Evolutionary conservation across 1,139 yeast species (phyloP).

Genomic region (Lodderomyces pseudojiufengensis): DNA sequence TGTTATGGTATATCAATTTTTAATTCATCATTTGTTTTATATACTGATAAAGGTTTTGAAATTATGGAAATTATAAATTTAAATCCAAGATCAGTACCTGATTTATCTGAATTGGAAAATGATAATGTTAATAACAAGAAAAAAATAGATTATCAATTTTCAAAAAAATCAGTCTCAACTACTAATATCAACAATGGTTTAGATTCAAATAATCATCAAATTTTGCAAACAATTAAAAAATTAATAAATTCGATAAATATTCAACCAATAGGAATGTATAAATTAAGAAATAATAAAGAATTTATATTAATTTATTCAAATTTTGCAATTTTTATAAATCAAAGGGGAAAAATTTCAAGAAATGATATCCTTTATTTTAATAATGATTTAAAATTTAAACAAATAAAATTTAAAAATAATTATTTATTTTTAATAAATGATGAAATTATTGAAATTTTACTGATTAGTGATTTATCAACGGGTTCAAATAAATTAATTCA

Average conservation of each 20-base stretch:
- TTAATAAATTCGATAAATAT: conserved; percentile 32
- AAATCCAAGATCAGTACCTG: conserved; percentile 54
- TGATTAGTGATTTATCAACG: conserved; percentile 49
- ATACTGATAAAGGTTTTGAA: conserved; percentile 67
- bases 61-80: conserved; percentile 59
- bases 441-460: conserved; percentile 69
- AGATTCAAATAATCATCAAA: conserved; percentile 15
- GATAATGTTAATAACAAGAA: conserved; percentile 14
- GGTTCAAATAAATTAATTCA: conserved; percentile 59
- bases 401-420: conserved; percentile 55
- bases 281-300: conserved; percentile 49
- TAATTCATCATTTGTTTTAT: conserved; percentile 61
- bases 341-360: conserved; percentile 60
- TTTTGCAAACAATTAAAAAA: conserved; percentile 33
- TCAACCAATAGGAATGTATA: conserved; percentile 62
- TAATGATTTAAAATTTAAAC: conserved; percentile 61
- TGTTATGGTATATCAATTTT: conserved; percentile 56
- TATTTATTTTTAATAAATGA: conserved; percentile 61
- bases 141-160: conserved; percentile 22
- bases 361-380: conserved; percentile 52
- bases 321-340: conserved; percentile 68
- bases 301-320: conserved; percentile 68
- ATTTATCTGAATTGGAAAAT: no score
- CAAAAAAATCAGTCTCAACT: conserved; percentile 18
- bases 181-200: no score